A percentile compares a stretch with the other conserved stretches of the same genome.
phyloP scores from a whole-genome alignment of 2,329 filamentous ascomycete genomes.

The Clonostachys solani region DNA sequence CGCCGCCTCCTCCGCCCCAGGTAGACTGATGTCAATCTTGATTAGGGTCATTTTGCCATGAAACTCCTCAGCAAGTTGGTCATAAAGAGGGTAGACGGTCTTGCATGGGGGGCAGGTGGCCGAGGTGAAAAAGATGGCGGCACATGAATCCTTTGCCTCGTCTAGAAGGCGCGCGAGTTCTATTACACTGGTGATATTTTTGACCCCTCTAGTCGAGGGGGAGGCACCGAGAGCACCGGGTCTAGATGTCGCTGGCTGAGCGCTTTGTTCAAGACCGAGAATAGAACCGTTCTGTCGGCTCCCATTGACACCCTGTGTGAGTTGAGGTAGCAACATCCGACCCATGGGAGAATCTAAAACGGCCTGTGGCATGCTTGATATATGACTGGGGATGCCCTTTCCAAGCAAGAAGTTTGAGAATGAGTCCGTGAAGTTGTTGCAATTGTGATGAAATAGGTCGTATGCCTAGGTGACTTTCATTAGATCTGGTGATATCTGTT shows the following conservation, averaged over 20 bases:
- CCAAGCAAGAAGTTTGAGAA: slow-evolving; percentile 86
- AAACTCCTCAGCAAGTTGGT: slow-evolving; percentile 72
- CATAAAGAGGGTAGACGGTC: slow-evolving; percentile 74
- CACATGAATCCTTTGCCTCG: slow-evolving; percentile 63
- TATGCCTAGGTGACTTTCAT: slow-evolving; percentile 58
- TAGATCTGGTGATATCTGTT: not conserved
- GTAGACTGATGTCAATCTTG: slow-evolving; percentile 74
- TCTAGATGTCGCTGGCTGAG: slow-evolving; percentile 3
- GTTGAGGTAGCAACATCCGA: slow-evolving; percentile 76
- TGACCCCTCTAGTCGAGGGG: slow-evolving; percentile 36
- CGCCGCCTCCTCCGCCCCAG: slow-evolving; percentile 58
- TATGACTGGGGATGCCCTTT: slow-evolving; percentile 82
- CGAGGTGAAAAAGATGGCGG: slow-evolving; percentile 89
- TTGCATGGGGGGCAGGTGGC: slow-evolving; percentile 84
- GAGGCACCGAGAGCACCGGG: not conserved
- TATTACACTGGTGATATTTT: slow-evolving; percentile 46
- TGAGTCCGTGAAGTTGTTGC: slow-evolving; percentile 96
- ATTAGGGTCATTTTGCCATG: slow-evolving; percentile 67
- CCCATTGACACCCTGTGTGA: slow-evolving; percentile 46
- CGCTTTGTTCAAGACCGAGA: slow-evolving; percentile 42
- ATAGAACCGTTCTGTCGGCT: slow-evolving; percentile 46
- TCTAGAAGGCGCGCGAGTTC: slow-evolving; percentile 30
- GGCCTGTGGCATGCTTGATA: slow-evolving; percentile 77
- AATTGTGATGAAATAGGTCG: slow-evolving; percentile 87
- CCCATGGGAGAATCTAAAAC: slow-evolving; percentile 86